Evolutionary conservation across 2,329 filamentous ascomycete genomes (phyloP), one percentile per base, ranked within the genome.

Genomic region (Verticillium albo-atrum): DNA sequence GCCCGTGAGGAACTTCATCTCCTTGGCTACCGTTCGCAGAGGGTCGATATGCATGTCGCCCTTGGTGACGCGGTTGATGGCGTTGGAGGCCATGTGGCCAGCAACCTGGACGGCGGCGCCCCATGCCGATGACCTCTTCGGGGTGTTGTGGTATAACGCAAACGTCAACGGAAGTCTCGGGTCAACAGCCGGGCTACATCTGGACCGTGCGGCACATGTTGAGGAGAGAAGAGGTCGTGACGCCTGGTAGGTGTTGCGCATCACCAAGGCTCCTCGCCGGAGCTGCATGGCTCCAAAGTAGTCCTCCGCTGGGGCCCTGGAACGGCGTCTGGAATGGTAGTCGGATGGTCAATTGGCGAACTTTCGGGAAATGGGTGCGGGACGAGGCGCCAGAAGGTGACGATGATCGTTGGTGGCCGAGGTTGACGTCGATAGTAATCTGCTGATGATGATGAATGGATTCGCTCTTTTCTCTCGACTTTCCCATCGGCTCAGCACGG

Each of bases 1-100:
- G 58, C 92, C 92, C 12, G 91, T 97, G 70, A 98, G 78, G 68
- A 93, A 96, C 76, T 96, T 95, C 88, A 99, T 91, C 80, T 98
- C 94, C 77, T 97, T 96, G 63, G 91, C 94, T 34, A 98, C 93
- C 34, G 91, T 89, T 63, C 91, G 86, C 69, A 98, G 83, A 34
- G 94, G 94, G 73, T 98, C 94, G 68, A 97, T 85, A 62, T 87
- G 85, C 77, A 96, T 86, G 60, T 85, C 83, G 66, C 81, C 81
- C 66, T 87, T 85, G 63, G 84, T 80, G 59, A 85, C 80, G 66
- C 84, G 80, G 66, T 84, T 83, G 62, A 89, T 80, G 52, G 84
- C 85, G 71, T 88, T 89, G 66, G 82, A 83, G 65, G 92, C 88
- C 61, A 92, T 83, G 72, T 89, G 89, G 65, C 89, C 82, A 37